Percentiles rank a stretch among this genome's conserved stretches.
phyloP scores from a whole-genome alignment of 2,329 filamentous ascomycete genomes.

The Penicillium frequentans region DNA sequence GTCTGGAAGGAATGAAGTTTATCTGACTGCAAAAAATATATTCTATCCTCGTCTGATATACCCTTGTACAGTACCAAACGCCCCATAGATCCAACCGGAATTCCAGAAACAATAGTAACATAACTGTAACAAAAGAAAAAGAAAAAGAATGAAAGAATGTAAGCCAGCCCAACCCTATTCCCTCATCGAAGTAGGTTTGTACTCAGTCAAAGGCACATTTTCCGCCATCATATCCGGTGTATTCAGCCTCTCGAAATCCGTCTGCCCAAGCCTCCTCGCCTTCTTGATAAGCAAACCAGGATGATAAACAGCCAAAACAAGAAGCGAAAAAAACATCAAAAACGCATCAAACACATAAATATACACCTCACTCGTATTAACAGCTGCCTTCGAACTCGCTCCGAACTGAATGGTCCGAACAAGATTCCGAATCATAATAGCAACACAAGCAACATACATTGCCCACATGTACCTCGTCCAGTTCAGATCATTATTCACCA shows the following conservation, averaged over 20 bases:
- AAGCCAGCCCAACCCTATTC: no score
- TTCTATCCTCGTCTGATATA: no score
- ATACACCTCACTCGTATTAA: conserved; percentile 28
- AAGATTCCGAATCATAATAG: conserved; percentile 30
- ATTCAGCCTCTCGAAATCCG: conserved; percentile 6
- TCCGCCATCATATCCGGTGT: conserved; percentile 5
- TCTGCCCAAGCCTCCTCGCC: conserved; percentile 13
- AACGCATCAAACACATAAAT: conserved; percentile 36
- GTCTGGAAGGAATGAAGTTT: no score
- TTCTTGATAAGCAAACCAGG: conserved; percentile 24
- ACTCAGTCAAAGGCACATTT: conserved; percentile 18
- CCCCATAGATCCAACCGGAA: no score
- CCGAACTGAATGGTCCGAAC: conserved; percentile 32
- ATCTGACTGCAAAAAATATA: no score
- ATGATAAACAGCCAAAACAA: conserved; percentile 25
- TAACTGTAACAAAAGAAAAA: no score
- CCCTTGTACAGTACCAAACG: no score
- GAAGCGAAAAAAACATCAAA: conserved; percentile 26
- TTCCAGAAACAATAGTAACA: no score
- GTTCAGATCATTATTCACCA: conserved; percentile 10
- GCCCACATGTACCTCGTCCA: conserved; percentile 31
- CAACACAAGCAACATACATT: conserved; percentile 25
- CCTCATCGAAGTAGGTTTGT: neutral
- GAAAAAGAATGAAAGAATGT: no score
- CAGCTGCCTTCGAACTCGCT: conserved; percentile 3